A percentile compares a stretch with the other conserved stretches of the same genome.
Evolutionary conservation across 2,329 filamentous ascomycete genomes (phyloP).

Genomic region (Monosporascus sp.): DNA sequence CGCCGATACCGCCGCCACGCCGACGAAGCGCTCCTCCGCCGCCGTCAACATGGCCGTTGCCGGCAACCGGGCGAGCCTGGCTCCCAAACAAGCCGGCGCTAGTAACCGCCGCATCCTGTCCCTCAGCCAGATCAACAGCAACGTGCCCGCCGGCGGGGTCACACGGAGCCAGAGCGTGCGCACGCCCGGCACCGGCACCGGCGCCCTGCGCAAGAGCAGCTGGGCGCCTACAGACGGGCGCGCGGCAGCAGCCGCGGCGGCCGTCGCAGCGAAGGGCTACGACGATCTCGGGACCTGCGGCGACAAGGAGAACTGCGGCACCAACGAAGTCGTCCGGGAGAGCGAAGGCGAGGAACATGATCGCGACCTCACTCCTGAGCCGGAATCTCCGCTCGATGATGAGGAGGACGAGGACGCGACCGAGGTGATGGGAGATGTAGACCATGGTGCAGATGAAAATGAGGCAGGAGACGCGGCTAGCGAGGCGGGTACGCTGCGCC

Average conservation of each 20-base stretch:
- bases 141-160: conserved; percentile 58
- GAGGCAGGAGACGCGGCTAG: conserved; percentile 33
- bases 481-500: conserved; percentile 46
- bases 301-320: conserved; percentile 47
- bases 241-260: conserved; percentile 22
- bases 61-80: conserved; percentile 45
- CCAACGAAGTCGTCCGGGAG: conserved; percentile 18
- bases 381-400: conserved; percentile 15
- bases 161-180: conserved; percentile 76
- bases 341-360: conserved; percentile 23
- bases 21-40: conserved; percentile 1
- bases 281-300: conserved; percentile 48
- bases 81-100: conserved; percentile 45
- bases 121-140: conserved; percentile 82
- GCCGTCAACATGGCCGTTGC: conserved; percentile 25
- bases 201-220: conserved; percentile 59
- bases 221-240: conserved; percentile 45
- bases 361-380: conserved; percentile 4
- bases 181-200: conserved; percentile 41
- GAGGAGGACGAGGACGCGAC: conserved; percentile 21
- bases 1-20: conserved; percentile 1
- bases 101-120: conserved; percentile 75
- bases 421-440: conserved; percentile 7
- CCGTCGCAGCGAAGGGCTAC: conserved; percentile 36
- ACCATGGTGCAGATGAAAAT: conserved; percentile 9